phyloP scores from a whole-genome alignment of 192 early-diverging fungal genomes.

The Mortierella claussenii region DNA sequence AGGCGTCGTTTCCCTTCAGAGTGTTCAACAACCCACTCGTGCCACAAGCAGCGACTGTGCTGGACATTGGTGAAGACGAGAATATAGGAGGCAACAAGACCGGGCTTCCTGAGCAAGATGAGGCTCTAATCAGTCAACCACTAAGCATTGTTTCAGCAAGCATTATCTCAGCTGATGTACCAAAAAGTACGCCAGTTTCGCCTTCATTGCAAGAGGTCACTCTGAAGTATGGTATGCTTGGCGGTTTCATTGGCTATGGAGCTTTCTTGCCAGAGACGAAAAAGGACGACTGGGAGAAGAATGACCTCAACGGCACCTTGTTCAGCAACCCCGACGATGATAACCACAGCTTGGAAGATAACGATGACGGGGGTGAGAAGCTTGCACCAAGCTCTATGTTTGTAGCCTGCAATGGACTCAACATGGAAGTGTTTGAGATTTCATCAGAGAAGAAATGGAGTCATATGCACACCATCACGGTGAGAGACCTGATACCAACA shows the following conservation, averaged over 20 bases:
- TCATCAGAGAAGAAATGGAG: slow-evolving; percentile 28
- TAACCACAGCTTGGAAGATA: neutral
- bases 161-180: neutral
- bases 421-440: slow-evolving; percentile 35
- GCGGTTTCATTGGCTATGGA: slow-evolving; percentile 25
- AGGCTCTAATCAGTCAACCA: neutral
- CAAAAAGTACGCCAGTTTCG: neutral
- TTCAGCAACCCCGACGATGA: neutral
- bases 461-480: slow-evolving; percentile 32
- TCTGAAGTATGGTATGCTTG: neutral
- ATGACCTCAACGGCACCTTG: slow-evolving; percentile 13
- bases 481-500: slow-evolving; percentile 39
- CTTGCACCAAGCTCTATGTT: slow-evolving; percentile 7
- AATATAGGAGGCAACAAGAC: neutral
- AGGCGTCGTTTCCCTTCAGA: slow-evolving; percentile 16
- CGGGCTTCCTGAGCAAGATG: neutral
- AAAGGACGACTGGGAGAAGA: slow-evolving; percentile 29
- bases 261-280: slow-evolving; percentile 17
- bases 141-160: neutral
- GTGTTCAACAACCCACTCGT: slow-evolving; percentile 40
- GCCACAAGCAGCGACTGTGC: neutral
- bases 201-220: slow-evolving; percentile 6
- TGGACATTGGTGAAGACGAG: neutral
- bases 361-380: neutral
- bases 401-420: slow-evolving; percentile 35